Evolutionary conservation across 768 basidiomycete species (phyloP), one percentile per base, ranked within the genome.

Genomic region (Suillus weaverae): DNA sequence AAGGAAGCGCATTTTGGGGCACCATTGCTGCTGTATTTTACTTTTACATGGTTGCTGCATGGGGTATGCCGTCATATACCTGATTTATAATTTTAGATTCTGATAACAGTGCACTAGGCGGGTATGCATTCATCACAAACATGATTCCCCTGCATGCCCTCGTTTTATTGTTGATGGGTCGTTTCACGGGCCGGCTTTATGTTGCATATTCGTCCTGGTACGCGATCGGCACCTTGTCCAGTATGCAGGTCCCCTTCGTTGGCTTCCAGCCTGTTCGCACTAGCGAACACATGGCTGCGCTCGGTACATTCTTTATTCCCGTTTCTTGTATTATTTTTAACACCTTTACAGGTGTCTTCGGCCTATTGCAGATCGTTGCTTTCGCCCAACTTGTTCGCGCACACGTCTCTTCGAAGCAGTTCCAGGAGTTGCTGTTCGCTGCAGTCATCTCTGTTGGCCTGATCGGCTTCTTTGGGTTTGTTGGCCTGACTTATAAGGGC

Each of bases 31-130:
- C 96, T 20, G 80, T 99, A 4, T 99, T 99, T 80, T 99, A 99
- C 81, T 99, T 98, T 70, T 99, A 99, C 85, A 99, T 99, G 97
- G 97, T 99, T n/a, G 97, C 97, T 61, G 97, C 97, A 36, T 99
- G 97, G 97, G 97, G 97, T 91, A 70, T 64, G 85, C 79, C 16
- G 18, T 59, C 57, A 59, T 32, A 2, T 30, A 20, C 56, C 43
- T 5, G 33, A 46, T 36, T 13, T 36, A n/a, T 41, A 38, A 18
- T 18, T 44, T 22, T 22, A 50, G 26, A 4, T 44, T 14, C 16
- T 48, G 44, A 32, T 41, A 36, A 22, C 20, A 20, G 60, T 63
- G 5, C 44, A 39, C 13, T 59, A 94, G 93, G 94, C 83, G 95
- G 95, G 69, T 99, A 99, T 79, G 97, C 92, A 0, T 99, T 99